Conservation (phyloP, 163 green algal species). For the Volvox carteri region DNA sequence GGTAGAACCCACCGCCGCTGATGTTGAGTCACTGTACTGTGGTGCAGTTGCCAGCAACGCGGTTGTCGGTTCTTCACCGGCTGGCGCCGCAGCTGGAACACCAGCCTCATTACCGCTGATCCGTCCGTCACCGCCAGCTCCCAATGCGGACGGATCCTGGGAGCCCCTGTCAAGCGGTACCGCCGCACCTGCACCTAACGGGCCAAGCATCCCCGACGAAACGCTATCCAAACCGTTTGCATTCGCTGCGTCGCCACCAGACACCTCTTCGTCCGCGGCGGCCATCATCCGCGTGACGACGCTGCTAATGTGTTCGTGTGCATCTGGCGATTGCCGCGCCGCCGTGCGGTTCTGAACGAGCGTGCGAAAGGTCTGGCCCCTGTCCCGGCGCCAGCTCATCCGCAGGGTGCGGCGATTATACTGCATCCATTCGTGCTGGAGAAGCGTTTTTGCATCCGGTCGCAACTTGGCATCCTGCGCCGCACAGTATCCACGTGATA, state of each 20-base stretch:
- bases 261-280: constrained; percentile 49
- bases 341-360: not conserved
- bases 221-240: not conserved
- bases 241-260: constrained; percentile 29
- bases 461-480: constrained; percentile 80
- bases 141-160: constrained; percentile 11
- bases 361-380: constrained; percentile 45
- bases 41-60: constrained; percentile 22
- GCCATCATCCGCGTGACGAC: constrained; percentile 83
- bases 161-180: not conserved
- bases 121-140: not conserved
- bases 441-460: constrained; percentile 77
- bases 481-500: not conserved
- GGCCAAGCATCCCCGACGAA: not conserved
- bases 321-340: constrained; percentile 42
- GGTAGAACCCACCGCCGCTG: not conserved
- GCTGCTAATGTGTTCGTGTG: constrained; percentile 78
- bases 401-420: constrained; percentile 83
- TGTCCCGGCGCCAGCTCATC: constrained; percentile 76
- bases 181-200: constrained; percentile 15
- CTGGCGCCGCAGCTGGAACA: constrained; percentile 4
- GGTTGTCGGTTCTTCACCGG: constrained; percentile 10
- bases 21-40: not conserved
- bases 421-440: constrained; percentile 88
- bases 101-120: constrained; percentile 8